Conservation (phyloP, 495 filamentous ascomycete genomes). For the Tuber calosporum region DNA sequence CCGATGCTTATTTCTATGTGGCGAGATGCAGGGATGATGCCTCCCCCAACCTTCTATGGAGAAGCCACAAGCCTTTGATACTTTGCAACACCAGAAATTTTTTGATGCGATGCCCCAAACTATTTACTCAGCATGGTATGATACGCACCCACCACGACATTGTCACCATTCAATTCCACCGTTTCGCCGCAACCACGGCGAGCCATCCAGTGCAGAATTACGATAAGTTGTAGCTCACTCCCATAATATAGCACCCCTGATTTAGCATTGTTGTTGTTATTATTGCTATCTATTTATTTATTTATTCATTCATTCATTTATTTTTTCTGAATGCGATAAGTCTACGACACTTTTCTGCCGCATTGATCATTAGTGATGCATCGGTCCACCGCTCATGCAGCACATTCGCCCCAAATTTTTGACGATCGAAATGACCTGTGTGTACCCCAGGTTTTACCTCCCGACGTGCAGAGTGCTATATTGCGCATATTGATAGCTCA, state of each 20-base stretch:
- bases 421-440: background rate
- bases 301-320: too few species aligned
- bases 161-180: background rate
- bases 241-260: too few species aligned
- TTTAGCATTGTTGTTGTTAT: too few species aligned
- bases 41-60: background rate
- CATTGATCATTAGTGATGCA: background rate
- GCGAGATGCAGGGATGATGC: background rate
- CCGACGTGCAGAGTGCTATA: background rate
- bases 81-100: background rate
- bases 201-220: background rate
- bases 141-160: background rate
- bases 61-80: background rate
- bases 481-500: background rate
- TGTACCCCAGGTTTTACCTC: slow-evolving; percentile 1
- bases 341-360: background rate
- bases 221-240: background rate
- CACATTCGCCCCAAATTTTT: background rate
- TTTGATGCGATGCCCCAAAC: background rate
- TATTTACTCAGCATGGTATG: background rate
- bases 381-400: slow-evolving; percentile 1
- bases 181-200: background rate
- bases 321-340: background rate
- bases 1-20: background rate
- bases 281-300: too few species aligned